phyloP scores from a whole-genome alignment of 768 basidiomycete species.

The Macrolepiota albuminosa region DNA sequence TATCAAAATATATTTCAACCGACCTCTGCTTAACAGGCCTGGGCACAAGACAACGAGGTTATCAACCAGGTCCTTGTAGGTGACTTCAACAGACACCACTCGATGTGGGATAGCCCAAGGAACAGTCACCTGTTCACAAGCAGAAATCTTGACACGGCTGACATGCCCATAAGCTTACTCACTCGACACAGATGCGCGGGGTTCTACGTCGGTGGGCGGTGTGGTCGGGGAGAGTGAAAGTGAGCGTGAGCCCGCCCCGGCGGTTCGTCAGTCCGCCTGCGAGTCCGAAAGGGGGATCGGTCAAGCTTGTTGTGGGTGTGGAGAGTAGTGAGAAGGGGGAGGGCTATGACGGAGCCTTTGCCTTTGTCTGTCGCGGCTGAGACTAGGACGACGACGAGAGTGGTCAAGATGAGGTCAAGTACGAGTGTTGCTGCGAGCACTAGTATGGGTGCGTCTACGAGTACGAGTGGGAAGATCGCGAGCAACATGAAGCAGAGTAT shows the following conservation, averaged over 20 bases:
- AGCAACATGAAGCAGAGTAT: neutral
- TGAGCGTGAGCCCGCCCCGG: constrained; percentile 24
- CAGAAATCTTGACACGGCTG: too few species aligned
- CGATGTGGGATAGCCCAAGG: too few species aligned
- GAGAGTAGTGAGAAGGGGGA: neutral
- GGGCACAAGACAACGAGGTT: too few species aligned
- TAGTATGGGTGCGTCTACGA: neutral
- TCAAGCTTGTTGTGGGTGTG: neutral
- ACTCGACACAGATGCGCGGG: too few species aligned
- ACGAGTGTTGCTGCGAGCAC: neutral
- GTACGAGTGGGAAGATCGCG: neutral
- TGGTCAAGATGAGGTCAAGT: neutral
- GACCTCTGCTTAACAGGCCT: too few species aligned
- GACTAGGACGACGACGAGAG: neutral
- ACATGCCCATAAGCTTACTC: too few species aligned
- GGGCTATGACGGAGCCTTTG: neutral
- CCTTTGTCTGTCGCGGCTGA: neutral
- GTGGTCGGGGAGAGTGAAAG: neutral
- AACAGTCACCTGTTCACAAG: too few species aligned
- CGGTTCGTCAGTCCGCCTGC: constrained; percentile 32
- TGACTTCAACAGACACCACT: too few species aligned
- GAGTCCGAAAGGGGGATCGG: constrained; percentile 24
- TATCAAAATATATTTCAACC: too few species aligned
- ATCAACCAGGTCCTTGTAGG: too few species aligned
- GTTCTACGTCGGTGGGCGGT: neutral